Percentiles rank a stretch among this genome's conserved stretches.
Evolutionary conservation across 306 rosid genomes (phyloP).

Genomic region (Sechiopsis laciniata): DNA sequence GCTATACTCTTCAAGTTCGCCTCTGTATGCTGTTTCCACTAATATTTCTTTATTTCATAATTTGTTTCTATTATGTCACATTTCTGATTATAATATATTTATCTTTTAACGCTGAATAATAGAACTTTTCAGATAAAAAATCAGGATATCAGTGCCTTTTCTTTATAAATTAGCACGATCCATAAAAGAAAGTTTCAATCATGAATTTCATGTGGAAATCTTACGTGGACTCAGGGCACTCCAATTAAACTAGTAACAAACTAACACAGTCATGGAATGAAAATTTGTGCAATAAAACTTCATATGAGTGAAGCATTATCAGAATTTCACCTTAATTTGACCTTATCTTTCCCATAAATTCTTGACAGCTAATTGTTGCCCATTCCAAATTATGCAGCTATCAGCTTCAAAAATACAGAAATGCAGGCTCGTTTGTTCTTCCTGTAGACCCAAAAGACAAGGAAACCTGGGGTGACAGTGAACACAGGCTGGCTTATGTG

Average conservation of each 20-base stretch:
- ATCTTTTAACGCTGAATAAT: not conserved
- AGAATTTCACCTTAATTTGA: not conserved
- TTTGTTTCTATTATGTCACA: constrained; percentile 16
- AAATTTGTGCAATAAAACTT: not conserved
- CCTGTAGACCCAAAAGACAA: constrained; percentile 78
- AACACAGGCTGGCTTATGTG: constrained; percentile 90
- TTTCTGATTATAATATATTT: not conserved
- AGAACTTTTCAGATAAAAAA: not conserved
- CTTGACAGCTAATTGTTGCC: not conserved
- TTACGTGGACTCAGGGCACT: not conserved
- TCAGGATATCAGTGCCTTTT: not conserved
- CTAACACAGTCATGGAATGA: not conserved
- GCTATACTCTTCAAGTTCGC: not conserved
- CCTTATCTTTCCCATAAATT: not conserved
- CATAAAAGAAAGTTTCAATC: not conserved
- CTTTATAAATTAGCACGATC: not conserved
- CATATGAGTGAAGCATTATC: not conserved
- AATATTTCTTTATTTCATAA: constrained; percentile 15
- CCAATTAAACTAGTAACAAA: not conserved
- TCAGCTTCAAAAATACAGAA: constrained; percentile 86
- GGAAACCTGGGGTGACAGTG: constrained; percentile 99
- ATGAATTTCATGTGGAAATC: not conserved
- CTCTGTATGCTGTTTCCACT: constrained; percentile 20
- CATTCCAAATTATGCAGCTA: constrained; percentile 45
- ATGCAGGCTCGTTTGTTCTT: constrained; percentile 83